These are phyloP conservation scores for Colletotrichum sp. DNA, from an alignment of 2,329 filamentous ascomycete genomes.

Conservation along the genomic window DNA sequence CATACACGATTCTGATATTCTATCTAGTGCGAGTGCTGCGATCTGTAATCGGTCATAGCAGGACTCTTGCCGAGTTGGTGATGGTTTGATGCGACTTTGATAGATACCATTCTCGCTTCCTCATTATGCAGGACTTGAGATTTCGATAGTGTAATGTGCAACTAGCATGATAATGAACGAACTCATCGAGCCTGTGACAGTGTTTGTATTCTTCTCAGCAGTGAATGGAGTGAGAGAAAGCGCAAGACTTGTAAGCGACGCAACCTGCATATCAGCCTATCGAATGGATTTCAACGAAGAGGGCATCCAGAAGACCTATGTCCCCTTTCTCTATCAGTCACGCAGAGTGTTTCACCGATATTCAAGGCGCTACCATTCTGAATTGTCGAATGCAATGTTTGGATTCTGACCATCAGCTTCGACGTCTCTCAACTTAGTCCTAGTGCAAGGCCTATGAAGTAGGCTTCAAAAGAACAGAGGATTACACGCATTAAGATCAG, in stretches of 20 bases:
- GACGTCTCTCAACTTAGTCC: background rate
- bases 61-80: background rate
- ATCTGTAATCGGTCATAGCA: background rate
- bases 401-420: background rate
- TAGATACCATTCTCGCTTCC: background rate
- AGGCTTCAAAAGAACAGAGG: background rate
- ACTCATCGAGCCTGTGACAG: background rate
- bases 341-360: background rate
- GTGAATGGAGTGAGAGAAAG: background rate
- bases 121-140: background rate
- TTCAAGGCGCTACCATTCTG: background rate
- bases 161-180: background rate
- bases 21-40: background rate
- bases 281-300: background rate
- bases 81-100: background rate
- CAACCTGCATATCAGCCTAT: background rate
- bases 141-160: background rate
- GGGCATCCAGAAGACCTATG: background rate
- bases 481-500: background rate
- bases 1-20: background rate
- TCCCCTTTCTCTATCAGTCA: background rate
- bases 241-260: background rate
- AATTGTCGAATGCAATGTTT: background rate
- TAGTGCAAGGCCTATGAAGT: background rate
- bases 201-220: rapidly evolving